phyloP scores from a whole-genome alignment of 1,139 yeast genomes.

The Debaryomyces subglobosus region DNA sequence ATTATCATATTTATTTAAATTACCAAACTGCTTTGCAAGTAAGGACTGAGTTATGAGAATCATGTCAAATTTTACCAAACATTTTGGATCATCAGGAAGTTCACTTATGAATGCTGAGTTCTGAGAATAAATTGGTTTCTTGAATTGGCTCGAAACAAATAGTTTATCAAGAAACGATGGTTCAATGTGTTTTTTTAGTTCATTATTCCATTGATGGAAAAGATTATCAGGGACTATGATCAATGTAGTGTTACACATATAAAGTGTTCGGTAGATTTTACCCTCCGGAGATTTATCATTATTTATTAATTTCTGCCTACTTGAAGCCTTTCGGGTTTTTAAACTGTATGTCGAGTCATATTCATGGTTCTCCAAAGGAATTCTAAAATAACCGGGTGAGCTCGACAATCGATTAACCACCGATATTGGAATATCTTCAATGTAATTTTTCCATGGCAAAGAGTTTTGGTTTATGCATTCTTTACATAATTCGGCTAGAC shows the following conservation, averaged over 20 bases:
- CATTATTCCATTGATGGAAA: conserved; percentile 66
- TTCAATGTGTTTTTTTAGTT: conserved; percentile 57
- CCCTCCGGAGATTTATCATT: conserved; percentile 26
- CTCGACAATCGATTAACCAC: conserved; percentile 37
- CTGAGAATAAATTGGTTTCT: conserved; percentile 17
- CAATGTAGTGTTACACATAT: conserved; percentile 56
- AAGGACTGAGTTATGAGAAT: conserved; percentile 53
- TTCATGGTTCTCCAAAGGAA: conserved; percentile 27
- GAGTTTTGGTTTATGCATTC: conserved; percentile 47
- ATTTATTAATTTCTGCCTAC: conserved; percentile 11
- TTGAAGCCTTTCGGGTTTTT: conserved; percentile 21
- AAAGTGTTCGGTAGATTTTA: conserved; percentile 27
- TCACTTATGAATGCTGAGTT: conserved; percentile 22
- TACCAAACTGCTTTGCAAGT: conserved; percentile 42
- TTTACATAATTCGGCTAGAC: conserved; percentile 46
- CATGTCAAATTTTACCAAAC: conserved; percentile 50
- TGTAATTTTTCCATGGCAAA: conserved; percentile 59
- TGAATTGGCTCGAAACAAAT: conserved; percentile 38
- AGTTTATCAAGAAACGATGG: conserved; percentile 36
- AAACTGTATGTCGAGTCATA: conserved; percentile 24
- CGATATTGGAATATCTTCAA: conserved; percentile 44
- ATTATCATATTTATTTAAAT: conserved; percentile 25
- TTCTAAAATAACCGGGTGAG: conserved; percentile 49
- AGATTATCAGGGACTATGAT: conserved; percentile 69
- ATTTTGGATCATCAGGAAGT: conserved; percentile 31